Evolutionary conservation across 306 rosid species (phyloP), one percentile per base, ranked within the genome.

Genomic region (Ammopiptanthus mongolicus): DNA sequence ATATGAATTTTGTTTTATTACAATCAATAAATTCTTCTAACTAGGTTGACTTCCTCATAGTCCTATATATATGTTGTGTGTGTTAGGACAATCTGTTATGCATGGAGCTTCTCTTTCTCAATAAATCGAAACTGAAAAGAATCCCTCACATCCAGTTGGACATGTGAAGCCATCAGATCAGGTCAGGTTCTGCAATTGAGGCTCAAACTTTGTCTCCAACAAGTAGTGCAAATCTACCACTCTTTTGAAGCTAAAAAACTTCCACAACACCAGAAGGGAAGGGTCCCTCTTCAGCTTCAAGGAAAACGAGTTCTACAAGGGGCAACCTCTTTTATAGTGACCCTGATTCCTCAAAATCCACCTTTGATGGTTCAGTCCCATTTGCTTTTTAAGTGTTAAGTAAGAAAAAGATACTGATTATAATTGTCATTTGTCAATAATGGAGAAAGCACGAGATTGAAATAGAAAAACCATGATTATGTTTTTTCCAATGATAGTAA

Each of bases 281-380:
- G 17, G 17, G 17, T 1, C 50, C 5, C 15, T 44, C 50, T 44
- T 13, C 50, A 44, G 5, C 1, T 44, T 44, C 15, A 44, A 12
- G 15, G 50, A 44, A 37, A 37, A 19, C 17, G 3, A 74, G 79
- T 78, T 61, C 66, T 31, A 71, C 57, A 78, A 59, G 47, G 23
- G 73, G 36, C 64, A 59, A 57, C 2, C 41, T 34, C 75, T 52
- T 22, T 58, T 64, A n/a, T 14, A 52, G 13, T 19, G 18, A 58
- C 57, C 65, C 19, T 42, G 28, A 73, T 63, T 7, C 33, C 42
- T 58, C 47, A 48, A 28, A 47, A 64, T 77, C 44, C 50, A 50
- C 59, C 31, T 28, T 63, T 3, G 33, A 13, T 46, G 37, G 39
- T 46, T 72, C 59, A 56, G 12, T 47, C 18, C 52, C 18, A 28